phyloP scores from a whole-genome alignment of 2,329 filamentous ascomycete species.

The Cercospora sesami region DNA sequence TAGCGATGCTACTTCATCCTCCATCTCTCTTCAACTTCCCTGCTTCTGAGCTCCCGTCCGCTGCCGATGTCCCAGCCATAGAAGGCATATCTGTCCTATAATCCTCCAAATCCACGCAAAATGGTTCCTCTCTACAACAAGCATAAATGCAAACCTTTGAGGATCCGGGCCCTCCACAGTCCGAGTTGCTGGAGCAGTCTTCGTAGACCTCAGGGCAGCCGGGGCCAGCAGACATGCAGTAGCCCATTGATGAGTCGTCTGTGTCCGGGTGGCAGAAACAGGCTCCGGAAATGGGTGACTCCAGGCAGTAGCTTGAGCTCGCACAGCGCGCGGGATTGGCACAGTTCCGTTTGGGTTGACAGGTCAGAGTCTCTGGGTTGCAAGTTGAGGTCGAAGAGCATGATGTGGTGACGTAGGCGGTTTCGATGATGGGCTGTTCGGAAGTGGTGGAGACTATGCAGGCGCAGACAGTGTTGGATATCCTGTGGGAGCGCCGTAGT shows the following conservation, averaged over 20 bases:
- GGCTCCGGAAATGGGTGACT: constrained; percentile 15
- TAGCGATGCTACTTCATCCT: not conserved
- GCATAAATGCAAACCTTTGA: constrained; percentile 23
- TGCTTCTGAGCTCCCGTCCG: not conserved
- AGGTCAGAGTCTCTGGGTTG: constrained; percentile 10
- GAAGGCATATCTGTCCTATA: constrained; percentile 15
- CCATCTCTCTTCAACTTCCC: not conserved
- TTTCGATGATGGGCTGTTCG: not conserved
- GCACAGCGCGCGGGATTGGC: constrained; percentile 22
- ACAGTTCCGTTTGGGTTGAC: constrained; percentile 18
- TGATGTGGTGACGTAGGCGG: not conserved
- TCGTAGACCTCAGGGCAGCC: constrained; percentile 23
- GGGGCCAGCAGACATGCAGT: constrained; percentile 24
- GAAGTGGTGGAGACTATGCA: constrained; percentile 11
- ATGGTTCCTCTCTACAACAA: constrained; percentile 25
- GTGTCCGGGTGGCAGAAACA: constrained; percentile 26
- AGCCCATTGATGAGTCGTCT: constrained; percentile 18
- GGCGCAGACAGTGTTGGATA: constrained; percentile 9
- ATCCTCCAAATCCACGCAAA: constrained; percentile 25
- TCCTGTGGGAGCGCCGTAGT: not conserved
- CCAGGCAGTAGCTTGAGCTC: constrained; percentile 20
- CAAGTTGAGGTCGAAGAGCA: constrained; percentile 2
- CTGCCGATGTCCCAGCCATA: not conserved
- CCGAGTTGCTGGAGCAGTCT: constrained; percentile 20
- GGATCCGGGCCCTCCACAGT: constrained; percentile 17